Conservation (phyloP, 2,329 filamentous ascomycete genomes). For the Neonectria magnoliae region DNA sequence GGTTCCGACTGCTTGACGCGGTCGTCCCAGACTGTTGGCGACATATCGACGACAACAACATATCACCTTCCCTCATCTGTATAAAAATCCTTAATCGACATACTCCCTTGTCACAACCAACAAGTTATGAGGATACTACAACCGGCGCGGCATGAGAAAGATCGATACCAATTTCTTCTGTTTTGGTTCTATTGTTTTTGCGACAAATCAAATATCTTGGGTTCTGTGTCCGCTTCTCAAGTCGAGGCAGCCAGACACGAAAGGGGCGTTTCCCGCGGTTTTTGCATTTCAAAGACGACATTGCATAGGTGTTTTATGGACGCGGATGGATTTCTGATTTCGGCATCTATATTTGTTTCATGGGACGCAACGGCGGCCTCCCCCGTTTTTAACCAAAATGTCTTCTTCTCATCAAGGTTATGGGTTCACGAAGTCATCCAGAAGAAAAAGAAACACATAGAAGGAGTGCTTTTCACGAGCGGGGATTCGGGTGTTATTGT, state of each 20-base stretch:
- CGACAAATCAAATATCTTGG: constrained; percentile 43
- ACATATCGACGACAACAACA: constrained; percentile 37
- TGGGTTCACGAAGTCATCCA: constrained; percentile 60
- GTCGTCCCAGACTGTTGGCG: constrained; percentile 44
- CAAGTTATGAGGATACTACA: constrained; percentile 47
- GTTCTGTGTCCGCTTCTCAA: constrained; percentile 46
- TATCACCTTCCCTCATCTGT: constrained; percentile 49
- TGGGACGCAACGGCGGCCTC: constrained; percentile 39
- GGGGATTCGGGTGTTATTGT: constrained; percentile 50
- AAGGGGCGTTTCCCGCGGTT: constrained; percentile 50
- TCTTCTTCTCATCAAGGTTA: constrained; percentile 45
- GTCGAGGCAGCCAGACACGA: constrained; percentile 55
- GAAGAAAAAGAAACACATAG: constrained; percentile 59
- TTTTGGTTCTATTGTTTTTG: constrained; percentile 46
- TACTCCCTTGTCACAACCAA: constrained; percentile 47
- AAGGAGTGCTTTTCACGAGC: constrained; percentile 47
- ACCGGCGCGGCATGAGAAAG: constrained; percentile 55
- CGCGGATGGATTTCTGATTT: constrained; percentile 40
- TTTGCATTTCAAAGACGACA: constrained; percentile 57
- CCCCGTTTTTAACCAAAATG: constrained; percentile 43
- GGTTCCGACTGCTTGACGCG: constrained; percentile 41
- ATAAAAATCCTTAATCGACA: constrained; percentile 62
- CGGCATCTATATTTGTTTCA: constrained; percentile 43
- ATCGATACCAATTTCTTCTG: constrained; percentile 58
- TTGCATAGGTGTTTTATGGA: constrained; percentile 59